Evolutionary conservation across 345 rosid species (phyloP), one percentile per base, ranked within the genome.

Genomic region (Rhodamnia rubescens): DNA sequence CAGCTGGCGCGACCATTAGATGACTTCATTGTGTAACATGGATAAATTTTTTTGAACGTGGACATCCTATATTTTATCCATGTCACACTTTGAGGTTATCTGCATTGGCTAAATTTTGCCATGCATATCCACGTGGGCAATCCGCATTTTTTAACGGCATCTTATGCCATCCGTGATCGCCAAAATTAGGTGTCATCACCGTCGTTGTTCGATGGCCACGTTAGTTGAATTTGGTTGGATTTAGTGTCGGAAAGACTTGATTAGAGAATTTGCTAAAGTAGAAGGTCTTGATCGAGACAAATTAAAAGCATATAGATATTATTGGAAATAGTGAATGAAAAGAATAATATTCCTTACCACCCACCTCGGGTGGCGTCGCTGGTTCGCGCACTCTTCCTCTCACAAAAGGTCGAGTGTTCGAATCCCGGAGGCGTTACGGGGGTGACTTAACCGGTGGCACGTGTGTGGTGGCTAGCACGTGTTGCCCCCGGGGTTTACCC

Each of bases 141-240:
- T 64, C 78, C 0, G 3, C 78, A 64, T 16, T 32, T 7, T 64
- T 32, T 64, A 1, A 2, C 0, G 1, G 78, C 78, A 64, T 2
- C 44, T 7, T 64, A 64, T 36, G 40, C 40, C 40, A 36, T 36
- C 40, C 40, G 40, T 36, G 40, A 36, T 3, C 3, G 40, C 40
- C 40, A 36, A 36, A 36, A 36, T 36, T 36, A 36, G 40, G 40
- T 36, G 40, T 36, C 40, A 36, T 36, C 2, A 0, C 18, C 0
- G 1, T 16, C 3, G 0, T 64, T 8, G 0, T 32, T 8, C 0
- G 18, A 16, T 0, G 0, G 44, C 75, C 44, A 16, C 22, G 36
- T 29, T 24, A 16, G 22, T 32, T 29, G 24, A 64, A 16, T 64
- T 64, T 64, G 44, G 44, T 64, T 0, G 0, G 18, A 27, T 61